Conservation (phyloP, 352 stramenopile genomes). For the Globisporangium carolinianum region DNA sequence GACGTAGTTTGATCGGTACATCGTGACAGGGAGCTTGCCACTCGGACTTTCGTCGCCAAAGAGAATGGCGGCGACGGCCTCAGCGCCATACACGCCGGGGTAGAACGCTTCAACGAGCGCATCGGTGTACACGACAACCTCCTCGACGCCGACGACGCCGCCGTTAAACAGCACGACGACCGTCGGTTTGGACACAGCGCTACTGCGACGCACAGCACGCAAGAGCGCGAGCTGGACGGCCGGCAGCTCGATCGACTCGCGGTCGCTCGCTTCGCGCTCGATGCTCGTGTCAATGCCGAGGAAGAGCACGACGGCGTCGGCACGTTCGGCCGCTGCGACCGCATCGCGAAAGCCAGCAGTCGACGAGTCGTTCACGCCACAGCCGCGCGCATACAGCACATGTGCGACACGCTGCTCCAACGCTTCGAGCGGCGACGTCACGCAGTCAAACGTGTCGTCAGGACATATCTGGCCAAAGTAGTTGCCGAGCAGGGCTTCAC, state of each 20-base stretch:
- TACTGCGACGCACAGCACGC: conserved; percentile 33
- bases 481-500: conserved; percentile 66
- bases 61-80: conserved; percentile 74
- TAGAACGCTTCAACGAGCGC: conserved; percentile 78
- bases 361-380: conserved; percentile 58
- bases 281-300: conserved; percentile 80
- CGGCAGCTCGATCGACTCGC: conserved; percentile 66
- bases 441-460: conserved; percentile 57
- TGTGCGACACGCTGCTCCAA: conserved; percentile 37
- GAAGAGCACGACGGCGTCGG: conserved; percentile 67
- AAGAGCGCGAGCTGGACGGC: conserved; percentile 73
- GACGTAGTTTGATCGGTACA: conserved; percentile 82
- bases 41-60: conserved; percentile 78
- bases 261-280: conserved; percentile 68
- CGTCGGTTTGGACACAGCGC: conserved; percentile 36
- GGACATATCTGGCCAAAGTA: conserved; percentile 86
- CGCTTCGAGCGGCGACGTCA: conserved; percentile 65
- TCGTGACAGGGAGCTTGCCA: conserved; percentile 83
- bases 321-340: conserved; percentile 23
- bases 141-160: conserved; percentile 69
- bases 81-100: conserved; percentile 71
- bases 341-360: conserved; percentile 46
- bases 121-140: conserved; percentile 58
- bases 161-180: conserved; percentile 88
- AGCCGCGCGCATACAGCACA: conserved; percentile 32